Base-by-base conservation (phyloP, 768 basidiomycete genomes). In the Goffeauzyma gilvescens region DNA sequence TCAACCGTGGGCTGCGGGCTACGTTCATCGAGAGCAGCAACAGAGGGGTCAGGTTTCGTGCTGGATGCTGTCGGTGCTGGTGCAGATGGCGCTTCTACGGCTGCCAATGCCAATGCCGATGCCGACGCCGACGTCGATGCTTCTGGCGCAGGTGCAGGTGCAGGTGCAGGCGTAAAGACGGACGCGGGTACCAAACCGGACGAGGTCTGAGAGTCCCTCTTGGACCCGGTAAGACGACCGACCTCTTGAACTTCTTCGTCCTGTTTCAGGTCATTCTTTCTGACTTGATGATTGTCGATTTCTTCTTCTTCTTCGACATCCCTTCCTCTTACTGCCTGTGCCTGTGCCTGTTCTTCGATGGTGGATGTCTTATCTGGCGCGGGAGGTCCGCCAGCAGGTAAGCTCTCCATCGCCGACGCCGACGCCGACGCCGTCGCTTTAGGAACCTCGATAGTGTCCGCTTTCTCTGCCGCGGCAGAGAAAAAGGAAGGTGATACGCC, bases 41-140 rank as follows among this genome's bases (percentile, higher is more conserved):
- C 26, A 9, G 32, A 45, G 13, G 52, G 39, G 4, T 44, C 18
- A 2, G 42, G 20, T 23, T 6, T 33, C 4, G 46, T 7, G 27
- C 14, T 14, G 31, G 33, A 23, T 17, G 42, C n/a, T 17, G 25
- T 35, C 13, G 50, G 41, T 12, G 50, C 28, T 40, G 42, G 18
- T 14, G 49, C 39, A 15, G 52, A 18, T 6, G 38, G 4, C 13
- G 41, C 44, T 6, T 41, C 41, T 10, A 42, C 17, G 18, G 42
- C 17, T 14, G 41, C 42, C n/a, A 37, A 17, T 12, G 43, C 26
- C 2, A 42, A 31, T n/a, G 41, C 24, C 17, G 47, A 39, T 21
- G 18, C 12, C 2, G 21, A n/a, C n/a, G n/a, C n/a, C n/a, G n/a
- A n/a, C n/a, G n/a, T n/a, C n/a, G n/a, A n/a, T n/a, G 41, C 44